These are phyloP conservation scores for Cerrena zonata DNA, from an alignment of 1,284 basidiomycete species.

Conservation along the genomic window DNA sequence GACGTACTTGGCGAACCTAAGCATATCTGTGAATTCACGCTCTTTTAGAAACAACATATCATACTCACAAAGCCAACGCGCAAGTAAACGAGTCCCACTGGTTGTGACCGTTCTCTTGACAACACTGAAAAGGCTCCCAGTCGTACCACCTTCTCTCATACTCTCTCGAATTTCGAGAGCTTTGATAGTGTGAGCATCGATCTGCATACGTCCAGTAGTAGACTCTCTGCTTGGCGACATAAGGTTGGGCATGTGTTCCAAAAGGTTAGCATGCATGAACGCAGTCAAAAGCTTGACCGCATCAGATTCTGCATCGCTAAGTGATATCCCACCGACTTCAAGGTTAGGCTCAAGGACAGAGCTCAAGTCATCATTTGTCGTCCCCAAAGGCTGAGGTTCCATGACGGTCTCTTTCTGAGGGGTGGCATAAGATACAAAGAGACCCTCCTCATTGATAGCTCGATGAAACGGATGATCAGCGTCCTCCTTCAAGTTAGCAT, in stretches of 20 bases:
- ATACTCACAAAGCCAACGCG: slow-evolving; percentile 68
- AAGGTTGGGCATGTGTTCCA: slow-evolving; percentile 75
- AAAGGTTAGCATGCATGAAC: slow-evolving; percentile 66
- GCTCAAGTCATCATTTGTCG: slow-evolving; percentile 12
- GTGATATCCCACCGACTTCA: not conserved
- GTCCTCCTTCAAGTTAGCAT: slow-evolving; percentile 36
- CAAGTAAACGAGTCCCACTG: slow-evolving; percentile 74
- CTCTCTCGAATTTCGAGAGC: slow-evolving; percentile 83
- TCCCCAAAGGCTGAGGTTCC: not conserved
- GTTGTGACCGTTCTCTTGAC: slow-evolving; percentile 77
- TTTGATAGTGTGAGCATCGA: slow-evolving; percentile 85
- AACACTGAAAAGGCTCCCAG: slow-evolving; percentile 74
- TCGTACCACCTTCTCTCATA: slow-evolving; percentile 64
- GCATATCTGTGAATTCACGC: slow-evolving; percentile 6
- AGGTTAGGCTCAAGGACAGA: slow-evolving; percentile 7
- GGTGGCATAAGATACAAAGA: slow-evolving; percentile 45
- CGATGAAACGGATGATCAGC: slow-evolving; percentile 40
- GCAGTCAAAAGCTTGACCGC: slow-evolving; percentile 66
- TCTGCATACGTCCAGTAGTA: slow-evolving; percentile 68
- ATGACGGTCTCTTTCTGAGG: slow-evolving; percentile 8
- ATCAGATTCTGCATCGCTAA: slow-evolving; percentile 37
- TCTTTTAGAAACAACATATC: slow-evolving; percentile 1
- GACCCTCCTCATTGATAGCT: slow-evolving; percentile 46
- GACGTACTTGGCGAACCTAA: slow-evolving; percentile 84
- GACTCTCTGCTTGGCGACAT: slow-evolving; percentile 57